Evolutionary conservation across 108 stramenopile genomes (phyloP).

Genomic region (Nitzschia inconspicua): DNA sequence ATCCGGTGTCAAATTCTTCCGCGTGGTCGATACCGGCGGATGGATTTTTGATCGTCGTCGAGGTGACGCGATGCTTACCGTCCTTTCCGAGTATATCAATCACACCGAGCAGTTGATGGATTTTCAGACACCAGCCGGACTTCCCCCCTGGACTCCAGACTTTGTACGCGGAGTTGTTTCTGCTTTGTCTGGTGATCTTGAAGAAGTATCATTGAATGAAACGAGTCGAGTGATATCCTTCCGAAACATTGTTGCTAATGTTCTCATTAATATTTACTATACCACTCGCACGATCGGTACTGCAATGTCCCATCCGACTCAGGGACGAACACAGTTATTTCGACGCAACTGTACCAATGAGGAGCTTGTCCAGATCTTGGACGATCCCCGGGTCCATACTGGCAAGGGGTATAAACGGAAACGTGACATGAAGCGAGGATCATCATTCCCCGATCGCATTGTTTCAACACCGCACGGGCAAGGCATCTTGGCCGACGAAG

Average conservation of each 20-base stretch:
- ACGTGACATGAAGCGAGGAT: not conserved
- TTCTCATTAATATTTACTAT: not conserved
- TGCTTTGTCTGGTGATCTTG: not conserved
- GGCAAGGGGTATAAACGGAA: not conserved
- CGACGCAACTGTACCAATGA: not conserved
- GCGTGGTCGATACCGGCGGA: not conserved
- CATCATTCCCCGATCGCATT: not conserved
- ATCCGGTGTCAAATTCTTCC: not conserved
- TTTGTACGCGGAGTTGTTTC: not conserved
- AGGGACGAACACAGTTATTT: not conserved
- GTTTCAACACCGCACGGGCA: not conserved
- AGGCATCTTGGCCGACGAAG: not conserved
- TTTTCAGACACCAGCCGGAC: not conserved
- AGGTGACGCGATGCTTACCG: not conserved
- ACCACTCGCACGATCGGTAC: not conserved
- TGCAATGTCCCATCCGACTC: not conserved
- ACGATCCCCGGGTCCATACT: not conserved
- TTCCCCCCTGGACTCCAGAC: not conserved
- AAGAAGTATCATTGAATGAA: not conserved
- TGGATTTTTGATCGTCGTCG: not conserved
- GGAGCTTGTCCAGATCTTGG: not conserved
- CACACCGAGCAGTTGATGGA: not conserved
- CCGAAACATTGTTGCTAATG: not conserved
- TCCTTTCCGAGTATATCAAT: not conserved
- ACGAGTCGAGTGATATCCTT: not conserved